These are phyloP conservation scores for Pisolithus microcarpus DNA, from an alignment of 768 basidiomycete species.

Conservation along the genomic window DNA sequence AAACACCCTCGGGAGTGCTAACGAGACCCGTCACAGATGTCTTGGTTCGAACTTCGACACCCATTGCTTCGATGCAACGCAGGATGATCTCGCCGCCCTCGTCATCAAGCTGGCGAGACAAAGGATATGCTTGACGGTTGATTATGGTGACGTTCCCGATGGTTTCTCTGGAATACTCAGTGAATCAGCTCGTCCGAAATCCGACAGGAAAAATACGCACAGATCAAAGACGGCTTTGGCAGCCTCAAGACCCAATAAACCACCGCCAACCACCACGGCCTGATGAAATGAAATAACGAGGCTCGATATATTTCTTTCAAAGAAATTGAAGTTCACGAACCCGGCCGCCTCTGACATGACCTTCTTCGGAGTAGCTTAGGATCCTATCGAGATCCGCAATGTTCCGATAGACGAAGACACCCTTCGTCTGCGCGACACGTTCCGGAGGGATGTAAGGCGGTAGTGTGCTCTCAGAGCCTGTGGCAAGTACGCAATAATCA, in stretches of 20 bases:
- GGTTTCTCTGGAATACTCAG: conserved; percentile 14
- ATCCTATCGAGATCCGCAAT: conserved; percentile 62
- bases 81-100: conserved; percentile 56
- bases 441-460: conserved; percentile 48
- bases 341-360: conserved; percentile 30
- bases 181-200: background rate
- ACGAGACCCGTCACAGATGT: conserved; percentile 32
- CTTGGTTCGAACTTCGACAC: conserved; percentile 47
- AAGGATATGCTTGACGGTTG: conserved; percentile 44
- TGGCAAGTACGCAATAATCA: conserved; percentile 60
- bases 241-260: conserved; percentile 63
- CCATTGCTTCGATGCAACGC: conserved; percentile 51
- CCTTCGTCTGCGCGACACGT: conserved; percentile 35
- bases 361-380: conserved; percentile 46
- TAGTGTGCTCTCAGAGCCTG: conserved; percentile 59
- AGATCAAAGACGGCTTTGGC: conserved; percentile 65
- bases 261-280: conserved; percentile 59
- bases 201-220: conserved; percentile 10
- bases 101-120: conserved; percentile 52
- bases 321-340: conserved; percentile 7
- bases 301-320: background rate
- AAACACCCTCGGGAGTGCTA: conserved; percentile 30
- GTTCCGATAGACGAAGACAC: conserved; percentile 68
- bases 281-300: background rate
- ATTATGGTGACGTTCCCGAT: conserved; percentile 45